Conservation (phyloP, 495 filamentous ascomycete genomes). For the Neurospora sp. region DNA sequence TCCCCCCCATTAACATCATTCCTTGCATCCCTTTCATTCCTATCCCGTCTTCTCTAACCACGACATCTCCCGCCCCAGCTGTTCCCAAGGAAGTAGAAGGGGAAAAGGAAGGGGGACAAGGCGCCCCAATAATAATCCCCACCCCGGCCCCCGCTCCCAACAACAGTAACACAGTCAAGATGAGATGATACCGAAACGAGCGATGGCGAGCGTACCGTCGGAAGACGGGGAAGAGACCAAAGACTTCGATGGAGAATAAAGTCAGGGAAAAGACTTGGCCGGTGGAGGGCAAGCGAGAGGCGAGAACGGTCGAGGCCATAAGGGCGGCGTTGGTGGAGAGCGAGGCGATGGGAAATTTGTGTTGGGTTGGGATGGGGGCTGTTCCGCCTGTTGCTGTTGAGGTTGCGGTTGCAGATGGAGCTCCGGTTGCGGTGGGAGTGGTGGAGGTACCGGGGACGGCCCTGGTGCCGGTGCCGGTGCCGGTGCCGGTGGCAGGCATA, state of each 20-base stretch:
- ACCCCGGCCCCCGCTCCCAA: conserved; percentile 67
- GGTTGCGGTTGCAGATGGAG: not conserved
- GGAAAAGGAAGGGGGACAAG: not conserved
- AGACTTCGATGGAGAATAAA: conserved; percentile 93
- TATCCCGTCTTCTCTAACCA: not conserved
- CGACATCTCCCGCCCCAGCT: too few species aligned
- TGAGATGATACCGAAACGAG: conserved; percentile 73
- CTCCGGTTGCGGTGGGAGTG: not conserved
- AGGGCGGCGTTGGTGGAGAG: conserved; percentile 90
- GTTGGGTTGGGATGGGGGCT: conserved; percentile 11
- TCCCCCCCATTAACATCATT: too few species aligned
- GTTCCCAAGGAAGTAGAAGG: too few species aligned
- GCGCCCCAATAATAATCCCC: conserved; percentile 50
- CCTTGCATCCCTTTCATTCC: not conserved
- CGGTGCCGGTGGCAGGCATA: not conserved
- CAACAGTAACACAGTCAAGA: conserved; percentile 69
- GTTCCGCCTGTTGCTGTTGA: not conserved
- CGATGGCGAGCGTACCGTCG: conserved; percentile 73
- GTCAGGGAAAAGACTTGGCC: conserved; percentile 93
- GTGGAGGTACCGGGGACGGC: not conserved
- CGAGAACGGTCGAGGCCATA: conserved; percentile 80
- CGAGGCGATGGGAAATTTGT: conserved; percentile 59
- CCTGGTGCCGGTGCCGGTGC: not conserved
- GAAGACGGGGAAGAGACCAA: conserved; percentile 93
- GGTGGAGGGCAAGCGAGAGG: conserved; percentile 74